Evolutionary conservation across 768 basidiomycete genomes (phyloP).

Genomic region (Lentinula raphanica): DNA sequence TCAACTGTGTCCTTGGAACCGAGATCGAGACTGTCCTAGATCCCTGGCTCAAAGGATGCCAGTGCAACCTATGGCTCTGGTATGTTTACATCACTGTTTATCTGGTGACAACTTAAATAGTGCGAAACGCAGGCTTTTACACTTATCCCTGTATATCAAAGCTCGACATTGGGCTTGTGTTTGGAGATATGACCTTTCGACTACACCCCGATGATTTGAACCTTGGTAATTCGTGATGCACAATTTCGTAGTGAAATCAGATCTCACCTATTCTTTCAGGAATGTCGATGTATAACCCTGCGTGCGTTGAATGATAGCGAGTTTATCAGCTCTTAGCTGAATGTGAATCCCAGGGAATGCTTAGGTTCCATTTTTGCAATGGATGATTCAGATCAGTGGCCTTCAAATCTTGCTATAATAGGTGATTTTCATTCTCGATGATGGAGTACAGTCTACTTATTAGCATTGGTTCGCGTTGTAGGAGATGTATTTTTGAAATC

Average conservation of each 20-base stretch:
- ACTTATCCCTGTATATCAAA: slow-evolving; percentile 45
- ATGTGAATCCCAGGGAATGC: slow-evolving; percentile 37
- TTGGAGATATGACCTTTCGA: slow-evolving; percentile 35
- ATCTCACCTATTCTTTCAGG: not conserved
- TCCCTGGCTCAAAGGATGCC: slow-evolving; percentile 43
- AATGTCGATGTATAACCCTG: not conserved
- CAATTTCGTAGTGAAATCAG: not conserved
- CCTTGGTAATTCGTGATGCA: slow-evolving; percentile 29
- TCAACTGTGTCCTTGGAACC: not conserved
- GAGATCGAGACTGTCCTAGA: slow-evolving; percentile 29
- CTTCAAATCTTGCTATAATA: slow-evolving; percentile 52
- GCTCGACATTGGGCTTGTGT: slow-evolving; percentile 35
- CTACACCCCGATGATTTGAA: slow-evolving; percentile 51
- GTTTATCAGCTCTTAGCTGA: not conserved
- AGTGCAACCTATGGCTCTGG: not conserved
- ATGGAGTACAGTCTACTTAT: not conserved
- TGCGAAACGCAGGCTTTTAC: slow-evolving; percentile 38
- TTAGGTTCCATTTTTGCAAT: slow-evolving; percentile 50
- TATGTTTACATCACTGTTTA: not conserved
- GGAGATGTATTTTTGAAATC: slow-evolving; percentile 64
- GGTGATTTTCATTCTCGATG: slow-evolving; percentile 26
- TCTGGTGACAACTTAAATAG: not conserved
- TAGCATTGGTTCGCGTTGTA: slow-evolving; percentile 16
- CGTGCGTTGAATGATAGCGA: not conserved
- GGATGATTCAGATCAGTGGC: slow-evolving; percentile 35